phyloP scores from a whole-genome alignment of 2,329 filamentous ascomycete species.

The Colletotrichum abscissum region DNA sequence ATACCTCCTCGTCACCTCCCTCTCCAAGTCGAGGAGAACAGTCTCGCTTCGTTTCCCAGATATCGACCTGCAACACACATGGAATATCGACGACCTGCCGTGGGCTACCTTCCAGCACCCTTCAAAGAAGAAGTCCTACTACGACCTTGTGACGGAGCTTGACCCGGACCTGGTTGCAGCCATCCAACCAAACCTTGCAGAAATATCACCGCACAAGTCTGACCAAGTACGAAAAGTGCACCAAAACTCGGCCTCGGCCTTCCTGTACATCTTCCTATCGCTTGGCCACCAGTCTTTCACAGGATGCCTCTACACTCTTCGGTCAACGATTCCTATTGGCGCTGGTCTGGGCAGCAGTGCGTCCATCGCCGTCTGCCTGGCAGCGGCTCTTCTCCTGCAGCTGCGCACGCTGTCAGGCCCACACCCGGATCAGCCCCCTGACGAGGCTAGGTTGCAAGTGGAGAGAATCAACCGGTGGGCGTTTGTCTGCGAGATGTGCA shows the following conservation, averaged over 20 bases:
- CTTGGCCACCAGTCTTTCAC: conserved; percentile 83
- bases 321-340: conserved; percentile 93
- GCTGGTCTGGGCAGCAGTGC: conserved; percentile 93
- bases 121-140: conserved; percentile 93
- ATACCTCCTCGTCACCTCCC: conserved; percentile 93
- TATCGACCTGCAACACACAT: conserved; percentile 88
- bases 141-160: conserved; percentile 85
- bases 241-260: conserved; percentile 82
- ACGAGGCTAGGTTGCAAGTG: conserved; percentile 89
- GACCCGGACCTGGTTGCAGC: conserved; percentile 85
- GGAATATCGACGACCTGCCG: conserved; percentile 92
- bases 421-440: conserved; percentile 88
- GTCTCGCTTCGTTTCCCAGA: conserved; percentile 92
- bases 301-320: conserved; percentile 87
- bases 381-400: conserved; percentile 86
- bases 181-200: conserved; percentile 80
- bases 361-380: conserved; percentile 91
- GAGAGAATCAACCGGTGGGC: conserved; percentile 98
- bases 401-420: conserved; percentile 89
- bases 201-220: conserved; percentile 74
- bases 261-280: conserved; percentile 93
- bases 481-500: conserved; percentile 96
- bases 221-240: conserved; percentile 86
- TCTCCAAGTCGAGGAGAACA: conserved; percentile 91
- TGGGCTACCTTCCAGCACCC: conserved; percentile 86